Evolutionary conservation across 2,329 filamentous ascomycete species (phyloP), one percentile per base, ranked within the genome.

Genomic region (Sporothrix brasiliensis): DNA sequence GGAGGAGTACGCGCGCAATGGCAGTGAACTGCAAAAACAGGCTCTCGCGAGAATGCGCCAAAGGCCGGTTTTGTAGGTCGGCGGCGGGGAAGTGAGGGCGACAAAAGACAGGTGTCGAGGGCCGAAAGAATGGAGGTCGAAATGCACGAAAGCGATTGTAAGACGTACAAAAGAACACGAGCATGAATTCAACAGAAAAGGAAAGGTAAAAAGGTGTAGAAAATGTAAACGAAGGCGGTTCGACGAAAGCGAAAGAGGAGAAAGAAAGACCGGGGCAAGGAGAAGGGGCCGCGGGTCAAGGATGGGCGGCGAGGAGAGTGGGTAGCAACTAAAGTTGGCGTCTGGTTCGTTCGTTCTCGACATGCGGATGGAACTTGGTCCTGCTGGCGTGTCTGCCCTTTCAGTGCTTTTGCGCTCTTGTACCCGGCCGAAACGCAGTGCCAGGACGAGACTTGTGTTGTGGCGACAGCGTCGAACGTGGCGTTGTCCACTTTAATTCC

Each of bases 281-380:
- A 47, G 50, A 49, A 30, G 39, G 63, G 47, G 39, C 61, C 60
- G 61, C 41, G 50, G 50, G 30, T 60, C 56, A 44, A 60, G 69
- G 53, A 41, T 52, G 54, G 68, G 68, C 68, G 68, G 58, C 56
- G 68, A 56, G 68, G 54, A 68, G 54, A 71, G 69, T 68, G 69
- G 47, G 47, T 52, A 68, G 69, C 56, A 68, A 54, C 63, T 70
- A 67, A 61, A 47, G 56, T 54, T 63, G 56, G 69, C 24, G 41
- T 50, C 39, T 53, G 61, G 61, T 67, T 67, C 61, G 41, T 50
- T 58, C 41, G 50, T 34, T 70, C 34, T 69, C 68, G 49, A 56
- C n/a, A 61, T 69, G 67, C 44, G 61, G 61, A 49, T 39, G 63
- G 63, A 66, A 53, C 49, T 68, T 58, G 66, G 50, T 44, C 47